phyloP scores from a whole-genome alignment of 2,329 filamentous ascomycete species.

The Talaromyces sp. region DNA sequence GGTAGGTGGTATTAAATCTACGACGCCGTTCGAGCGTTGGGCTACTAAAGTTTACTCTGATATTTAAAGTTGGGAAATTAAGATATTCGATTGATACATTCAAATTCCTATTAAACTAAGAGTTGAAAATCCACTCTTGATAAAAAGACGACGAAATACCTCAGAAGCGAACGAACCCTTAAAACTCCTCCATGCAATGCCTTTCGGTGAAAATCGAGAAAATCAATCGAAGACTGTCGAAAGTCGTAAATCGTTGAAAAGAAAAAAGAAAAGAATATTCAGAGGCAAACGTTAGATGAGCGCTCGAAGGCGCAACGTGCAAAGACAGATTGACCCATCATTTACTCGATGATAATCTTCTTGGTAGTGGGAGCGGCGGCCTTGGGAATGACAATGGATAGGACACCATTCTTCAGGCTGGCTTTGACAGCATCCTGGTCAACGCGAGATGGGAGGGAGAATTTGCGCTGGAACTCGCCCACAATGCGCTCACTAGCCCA shows the following conservation, averaged over 20 bases:
- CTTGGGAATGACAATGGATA: constrained; percentile 62
- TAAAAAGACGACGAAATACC: not conserved
- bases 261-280: too few species aligned
- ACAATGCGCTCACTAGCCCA: constrained; percentile 64
- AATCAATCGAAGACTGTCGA: too few species aligned
- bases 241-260: too few species aligned
- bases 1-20: too few species aligned
- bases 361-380: constrained; percentile 49
- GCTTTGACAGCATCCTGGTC: constrained; percentile 65
- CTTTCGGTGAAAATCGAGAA: too few species aligned
- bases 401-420: constrained; percentile 62
- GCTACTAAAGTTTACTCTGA: too few species aligned
- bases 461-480: constrained; percentile 62
- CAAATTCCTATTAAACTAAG: too few species aligned
- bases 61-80: not conserved
- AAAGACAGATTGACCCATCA: not conserved
- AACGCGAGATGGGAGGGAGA: constrained; percentile 60
- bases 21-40: too few species aligned
- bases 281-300: too few species aligned
- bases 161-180: not conserved
- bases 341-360: constrained; percentile 61
- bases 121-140: not conserved
- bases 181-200: too few species aligned
- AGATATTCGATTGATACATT: not conserved
- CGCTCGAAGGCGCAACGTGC: too few species aligned